These are phyloP conservation scores for Penicillium sp. DNA, from an alignment of 2,329 filamentous ascomycete species.

Conservation along the genomic window DNA sequence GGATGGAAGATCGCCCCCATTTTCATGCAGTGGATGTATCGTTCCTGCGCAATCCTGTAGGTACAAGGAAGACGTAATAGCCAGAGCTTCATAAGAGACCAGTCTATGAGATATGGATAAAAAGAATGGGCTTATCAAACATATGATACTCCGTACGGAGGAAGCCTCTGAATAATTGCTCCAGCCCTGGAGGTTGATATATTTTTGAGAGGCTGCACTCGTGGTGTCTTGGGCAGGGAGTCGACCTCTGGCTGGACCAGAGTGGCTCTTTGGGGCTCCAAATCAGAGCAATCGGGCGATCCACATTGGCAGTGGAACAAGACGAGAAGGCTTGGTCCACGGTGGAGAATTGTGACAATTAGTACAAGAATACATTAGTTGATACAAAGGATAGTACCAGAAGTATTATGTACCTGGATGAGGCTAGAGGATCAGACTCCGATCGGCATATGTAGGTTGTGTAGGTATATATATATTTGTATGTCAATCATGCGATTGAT, in stretches of 20 bases:
- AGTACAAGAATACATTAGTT: constrained; percentile 8
- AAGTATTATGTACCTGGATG: constrained; percentile 1
- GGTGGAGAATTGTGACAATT: constrained; percentile 18
- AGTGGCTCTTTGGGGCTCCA: constrained; percentile 16
- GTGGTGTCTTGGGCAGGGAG: not conserved
- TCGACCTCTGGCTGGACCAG: constrained; percentile 8
- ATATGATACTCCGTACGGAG: too few relatives aligned
- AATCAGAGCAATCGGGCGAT: constrained; percentile 15
- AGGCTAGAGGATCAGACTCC: too few relatives aligned
- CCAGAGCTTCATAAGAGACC: not conserved
- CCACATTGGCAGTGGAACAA: constrained; percentile 17
- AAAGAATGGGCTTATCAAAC: too few relatives aligned
- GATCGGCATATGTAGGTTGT: too few relatives aligned
- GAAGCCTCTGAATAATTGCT: too few relatives aligned
- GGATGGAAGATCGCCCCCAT: constrained; percentile 2
- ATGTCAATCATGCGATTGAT: too few relatives aligned
- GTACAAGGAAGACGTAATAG: constrained; percentile 2
- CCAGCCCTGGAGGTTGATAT: too few relatives aligned
- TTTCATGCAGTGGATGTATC: constrained; percentile 9
- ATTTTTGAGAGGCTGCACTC: too few relatives aligned
- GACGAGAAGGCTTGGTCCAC: constrained; percentile 12
- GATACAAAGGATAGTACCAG: too few relatives aligned
- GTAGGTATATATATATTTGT: too few relatives aligned
- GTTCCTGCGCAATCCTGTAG: constrained; percentile 5
- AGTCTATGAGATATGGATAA: too few relatives aligned